Base-by-base conservation (phyloP, 768 basidiomycete genomes). In the Mycena polygramma region DNA sequence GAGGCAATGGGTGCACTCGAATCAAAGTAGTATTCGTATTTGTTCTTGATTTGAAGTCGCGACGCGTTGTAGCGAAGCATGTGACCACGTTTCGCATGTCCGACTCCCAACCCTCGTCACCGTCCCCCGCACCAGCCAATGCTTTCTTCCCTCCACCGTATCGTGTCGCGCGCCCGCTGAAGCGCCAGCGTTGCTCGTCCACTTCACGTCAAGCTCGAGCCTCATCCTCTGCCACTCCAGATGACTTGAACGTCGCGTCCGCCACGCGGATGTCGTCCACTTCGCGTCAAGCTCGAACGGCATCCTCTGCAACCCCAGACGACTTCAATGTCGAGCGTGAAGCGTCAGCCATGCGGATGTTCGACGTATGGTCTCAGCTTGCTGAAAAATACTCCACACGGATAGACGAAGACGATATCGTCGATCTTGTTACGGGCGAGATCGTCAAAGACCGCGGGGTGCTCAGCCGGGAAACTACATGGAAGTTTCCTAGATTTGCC, bases 341-440 rank as follows among this genome's bases (percentile, higher is more conserved):
- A 65, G 90, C 86, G 8, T 88, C 88, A 0, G 83, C 85, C 7
- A 78, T 83, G 73, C 89, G 90, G 4, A 82, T 94, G 43, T 80
- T 89, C 24, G 85, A 87, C 73, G 81, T 88, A 20, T 94, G 94
- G 93, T 83, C 87, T 37, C 83, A 88, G 62, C 87, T 94, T 4
- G 92, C 87, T 6, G 89, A 91, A 57, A 87, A 91, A 36, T 92
- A 94, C 77, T 84, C 87, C 39, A 85, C 88, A 58, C 84, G 85
- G 45, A 80, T 94, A 48, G 92, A 93, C 73, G 91, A 94, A 75
- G 94, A 95, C 78, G 94, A 95, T 77, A 90, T 94, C 51, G 84
- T 95, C 36, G 91, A 94, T 75, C 80, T 95, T 3, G 81, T 83
- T 65, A 89, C 88, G 15, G 87, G 84, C 13, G 78, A 87, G 70